Evolutionary conservation across 108 stramenopile species (phyloP).

Genomic region (Fragilaria radians): DNA sequence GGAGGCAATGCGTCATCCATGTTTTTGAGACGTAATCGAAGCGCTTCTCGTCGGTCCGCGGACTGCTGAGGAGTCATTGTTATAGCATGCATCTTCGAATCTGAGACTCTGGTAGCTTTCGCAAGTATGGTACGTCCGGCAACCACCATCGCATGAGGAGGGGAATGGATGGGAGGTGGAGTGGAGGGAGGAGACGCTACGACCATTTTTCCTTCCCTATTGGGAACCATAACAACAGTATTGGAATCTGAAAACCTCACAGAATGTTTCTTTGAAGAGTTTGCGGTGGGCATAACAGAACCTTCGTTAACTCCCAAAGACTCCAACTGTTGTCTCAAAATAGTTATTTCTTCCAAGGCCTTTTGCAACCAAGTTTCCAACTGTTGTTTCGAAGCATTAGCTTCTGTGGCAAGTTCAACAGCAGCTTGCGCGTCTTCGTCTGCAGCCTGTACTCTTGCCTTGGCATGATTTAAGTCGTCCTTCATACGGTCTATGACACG

Average conservation of each 20-base stretch:
- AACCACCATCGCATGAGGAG: conserved; percentile 40
- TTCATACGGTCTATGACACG: conserved; percentile 14
- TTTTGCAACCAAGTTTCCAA: conserved; percentile 45
- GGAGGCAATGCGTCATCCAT: not conserved
- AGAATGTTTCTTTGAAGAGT: not conserved
- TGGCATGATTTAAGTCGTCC: conserved; percentile 25
- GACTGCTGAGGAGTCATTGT: conserved; percentile 32
- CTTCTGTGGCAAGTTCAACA: conserved; percentile 72
- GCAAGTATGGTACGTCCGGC: conserved; percentile 39
- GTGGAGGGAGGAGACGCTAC: conserved; percentile 6
- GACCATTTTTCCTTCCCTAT: not conserved
- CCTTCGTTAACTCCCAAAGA: not conserved
- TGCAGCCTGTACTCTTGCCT: conserved; percentile 53
- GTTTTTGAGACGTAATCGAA: conserved; percentile 12
- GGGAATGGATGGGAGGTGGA: conserved; percentile 12
- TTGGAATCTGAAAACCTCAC: not conserved
- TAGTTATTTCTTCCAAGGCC: conserved; percentile 43
- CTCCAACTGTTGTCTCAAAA: conserved; percentile 23
- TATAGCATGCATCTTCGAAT: conserved; percentile 7
- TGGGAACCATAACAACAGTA: not conserved
- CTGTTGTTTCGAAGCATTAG: conserved; percentile 48
- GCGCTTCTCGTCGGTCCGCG: conserved; percentile 24
- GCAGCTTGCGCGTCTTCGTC: conserved; percentile 81
- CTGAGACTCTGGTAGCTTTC: conserved; percentile 3
- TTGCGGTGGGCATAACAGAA: not conserved